phyloP scores from a whole-genome alignment of 805 yeast genomes.

The Saturnispora galanensis region DNA sequence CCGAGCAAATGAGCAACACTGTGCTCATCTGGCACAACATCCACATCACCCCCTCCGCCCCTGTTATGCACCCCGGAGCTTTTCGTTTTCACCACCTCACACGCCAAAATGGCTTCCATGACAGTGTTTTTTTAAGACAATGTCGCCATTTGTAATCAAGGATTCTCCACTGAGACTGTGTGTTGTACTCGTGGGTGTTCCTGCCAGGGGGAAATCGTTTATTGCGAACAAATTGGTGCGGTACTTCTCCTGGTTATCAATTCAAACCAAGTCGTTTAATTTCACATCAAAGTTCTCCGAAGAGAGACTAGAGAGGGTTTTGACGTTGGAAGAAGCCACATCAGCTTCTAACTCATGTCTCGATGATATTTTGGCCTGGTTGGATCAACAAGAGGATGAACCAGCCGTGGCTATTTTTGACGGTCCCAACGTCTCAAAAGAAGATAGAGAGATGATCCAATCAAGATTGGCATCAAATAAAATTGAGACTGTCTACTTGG shows the following conservation, averaged over 20 bases:
- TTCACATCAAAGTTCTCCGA: constrained; percentile 79
- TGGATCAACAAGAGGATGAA: constrained; percentile 56
- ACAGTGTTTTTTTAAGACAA: constrained; percentile 12
- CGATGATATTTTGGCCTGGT: constrained; percentile 66
- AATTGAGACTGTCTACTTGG: constrained; percentile 86
- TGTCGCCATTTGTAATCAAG: constrained; percentile 50
- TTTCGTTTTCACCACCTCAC: no score
- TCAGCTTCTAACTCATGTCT: constrained; percentile 41
- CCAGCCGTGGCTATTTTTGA: constrained; percentile 81
- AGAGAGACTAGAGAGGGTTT: constrained; percentile 43
- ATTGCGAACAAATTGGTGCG: constrained; percentile 92
- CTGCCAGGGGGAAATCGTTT: constrained; percentile 89
- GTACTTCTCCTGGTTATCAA: constrained; percentile 85
- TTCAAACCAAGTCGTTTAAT: constrained; percentile 77
- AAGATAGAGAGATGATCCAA: constrained; percentile 57
- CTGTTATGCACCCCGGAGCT: neutral
- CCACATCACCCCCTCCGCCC: no score
- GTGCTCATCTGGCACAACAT: no score
- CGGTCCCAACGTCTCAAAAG: constrained; percentile 80
- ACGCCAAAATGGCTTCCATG: neutral
- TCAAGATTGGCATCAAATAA: constrained; percentile 45
- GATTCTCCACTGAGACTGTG: constrained; percentile 68
- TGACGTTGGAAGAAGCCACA: constrained; percentile 58
- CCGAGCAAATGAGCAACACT: no score
- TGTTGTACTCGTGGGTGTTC: constrained; percentile 82